Conservation (phyloP, 2,329 filamentous ascomycete species). For the Cordyceps militaris region DNA sequence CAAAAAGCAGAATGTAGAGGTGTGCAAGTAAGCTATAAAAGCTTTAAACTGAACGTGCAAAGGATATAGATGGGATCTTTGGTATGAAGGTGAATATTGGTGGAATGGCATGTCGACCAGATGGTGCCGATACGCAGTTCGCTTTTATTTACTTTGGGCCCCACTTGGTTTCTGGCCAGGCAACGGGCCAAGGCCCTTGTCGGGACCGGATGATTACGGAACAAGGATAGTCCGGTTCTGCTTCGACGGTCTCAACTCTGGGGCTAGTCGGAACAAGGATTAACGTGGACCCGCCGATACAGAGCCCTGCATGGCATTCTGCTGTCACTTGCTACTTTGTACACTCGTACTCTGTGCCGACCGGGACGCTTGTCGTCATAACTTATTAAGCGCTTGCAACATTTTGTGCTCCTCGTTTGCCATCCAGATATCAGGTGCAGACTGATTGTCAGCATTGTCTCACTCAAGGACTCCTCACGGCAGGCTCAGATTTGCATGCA, state of each 20-base stretch:
- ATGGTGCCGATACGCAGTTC: constrained; percentile 17
- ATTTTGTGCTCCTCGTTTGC: background rate
- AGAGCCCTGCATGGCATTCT: constrained; percentile 8
- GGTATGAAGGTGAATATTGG: constrained; percentile 19
- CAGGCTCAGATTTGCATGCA: background rate
- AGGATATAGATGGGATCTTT: constrained; percentile 13
- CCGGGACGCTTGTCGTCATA: background rate
- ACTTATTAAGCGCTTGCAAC: constrained; percentile 7
- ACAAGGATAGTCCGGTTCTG: constrained; percentile 1
- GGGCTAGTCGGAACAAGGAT: constrained; percentile 1
- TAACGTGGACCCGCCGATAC: background rate
- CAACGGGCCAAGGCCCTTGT: constrained; percentile 23
- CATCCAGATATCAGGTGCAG: background rate
- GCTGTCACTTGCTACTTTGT: too few relatives aligned
- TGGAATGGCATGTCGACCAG: constrained; percentile 20
- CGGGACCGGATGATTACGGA: constrained; percentile 16
- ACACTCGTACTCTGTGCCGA: background rate
- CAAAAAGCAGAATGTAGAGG: constrained; percentile 20
- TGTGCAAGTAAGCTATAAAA: constrained; percentile 21
- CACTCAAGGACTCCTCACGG: background rate
- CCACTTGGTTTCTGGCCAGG: constrained; percentile 29
- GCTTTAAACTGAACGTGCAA: constrained; percentile 16
- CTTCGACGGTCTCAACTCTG: background rate
- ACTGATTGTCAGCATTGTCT: background rate
- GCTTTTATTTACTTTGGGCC: constrained; percentile 42